A percentile compares a stretch with the other conserved stretches of the same genome.
phyloP scores from a whole-genome alignment of 1,284 basidiomycete species.

The Tylopilus orsonianus region DNA sequence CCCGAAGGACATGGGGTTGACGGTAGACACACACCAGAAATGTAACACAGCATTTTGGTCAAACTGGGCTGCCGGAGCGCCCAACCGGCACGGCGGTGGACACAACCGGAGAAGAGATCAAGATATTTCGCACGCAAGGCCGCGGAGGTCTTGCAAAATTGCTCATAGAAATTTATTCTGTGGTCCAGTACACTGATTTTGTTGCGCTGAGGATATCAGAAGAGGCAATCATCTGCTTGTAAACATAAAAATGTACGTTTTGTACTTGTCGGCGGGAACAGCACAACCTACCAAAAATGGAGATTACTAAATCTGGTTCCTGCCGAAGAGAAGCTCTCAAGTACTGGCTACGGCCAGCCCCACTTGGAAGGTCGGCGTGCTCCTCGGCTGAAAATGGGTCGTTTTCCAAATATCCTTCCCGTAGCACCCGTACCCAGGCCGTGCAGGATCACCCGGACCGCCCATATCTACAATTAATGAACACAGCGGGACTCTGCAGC shows the following conservation, averaged over 20 bases:
- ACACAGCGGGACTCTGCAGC: background rate
- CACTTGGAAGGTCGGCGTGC: no score
- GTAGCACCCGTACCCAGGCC: no score
- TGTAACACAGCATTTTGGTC: slow-evolving; percentile 13
- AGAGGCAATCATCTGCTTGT: no score
- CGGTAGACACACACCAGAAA: slow-evolving; percentile 2
- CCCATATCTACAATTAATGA: background rate
- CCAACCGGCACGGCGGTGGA: slow-evolving; percentile 12
- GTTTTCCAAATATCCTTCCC: no score
- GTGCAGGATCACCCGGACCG: background rate
- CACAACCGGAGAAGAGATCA: slow-evolving; percentile 4
- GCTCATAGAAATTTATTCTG: background rate
- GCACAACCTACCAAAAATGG: background rate
- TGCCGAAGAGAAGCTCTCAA: background rate
- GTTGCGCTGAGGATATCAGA: no score
- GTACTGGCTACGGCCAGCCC: no score
- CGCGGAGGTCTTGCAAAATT: background rate
- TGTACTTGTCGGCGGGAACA: background rate
- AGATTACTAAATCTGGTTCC: slow-evolving; percentile 2
- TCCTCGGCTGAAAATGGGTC: no score
- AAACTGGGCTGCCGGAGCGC: slow-evolving; percentile 1
- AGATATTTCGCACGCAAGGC: no score
- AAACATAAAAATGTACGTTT: background rate
- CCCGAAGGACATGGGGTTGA: background rate
- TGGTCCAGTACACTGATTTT: background rate